Evolutionary conservation across 1,284 basidiomycete genomes (phyloP), one percentile per base, ranked within the genome.

Genomic region (Austroboletus novae-zelandiae): DNA sequence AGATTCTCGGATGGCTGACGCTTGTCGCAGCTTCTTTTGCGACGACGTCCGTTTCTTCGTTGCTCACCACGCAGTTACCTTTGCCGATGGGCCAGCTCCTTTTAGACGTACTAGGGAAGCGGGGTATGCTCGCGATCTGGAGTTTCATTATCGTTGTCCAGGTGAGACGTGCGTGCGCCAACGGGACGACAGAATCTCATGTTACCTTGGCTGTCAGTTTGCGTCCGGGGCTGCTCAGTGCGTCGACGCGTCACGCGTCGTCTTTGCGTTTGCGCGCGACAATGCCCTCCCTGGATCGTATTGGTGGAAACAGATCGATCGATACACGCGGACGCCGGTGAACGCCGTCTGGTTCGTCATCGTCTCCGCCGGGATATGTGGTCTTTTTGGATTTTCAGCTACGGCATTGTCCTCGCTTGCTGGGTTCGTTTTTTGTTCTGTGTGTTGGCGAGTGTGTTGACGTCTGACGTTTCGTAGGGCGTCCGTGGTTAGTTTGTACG

Each of bases 331-430:
- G 56, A 88, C 86, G 3, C 85, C 86, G 0, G 84, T 88, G 14
- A 80, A 86, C 55, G 85, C 85, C 2, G 85, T 85, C 5, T 88
- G 86, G 85, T 72, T 87, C 37, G 85, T 86, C n/a, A 83, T 87
- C 67, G 65, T 70, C 29, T 61, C 70, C 27, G 68, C 84, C 4
- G 81, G 71, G 2, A 57, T 89, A 18, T 81, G 80, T 45, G 86
- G 85, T n/a, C 64, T 86, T 4, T 68, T 89, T 3, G 83, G 85
- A 1, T 87, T 89, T 62, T 85, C 83, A 9, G 64, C 65, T 40
- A 74, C 85, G 1, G 84, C 84, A 10, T 61, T 87, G 35, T 74
- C 79, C 13, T 85, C 84, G 25, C 74, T 87, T 25, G 84, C 84
- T 11, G 83, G 83, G 84, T 86, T 55, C 43, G 73, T 72, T 31